Evolutionary conservation across 2,329 filamentous ascomycete genomes (phyloP).

Genomic region (Penicillium vulpinum): DNA sequence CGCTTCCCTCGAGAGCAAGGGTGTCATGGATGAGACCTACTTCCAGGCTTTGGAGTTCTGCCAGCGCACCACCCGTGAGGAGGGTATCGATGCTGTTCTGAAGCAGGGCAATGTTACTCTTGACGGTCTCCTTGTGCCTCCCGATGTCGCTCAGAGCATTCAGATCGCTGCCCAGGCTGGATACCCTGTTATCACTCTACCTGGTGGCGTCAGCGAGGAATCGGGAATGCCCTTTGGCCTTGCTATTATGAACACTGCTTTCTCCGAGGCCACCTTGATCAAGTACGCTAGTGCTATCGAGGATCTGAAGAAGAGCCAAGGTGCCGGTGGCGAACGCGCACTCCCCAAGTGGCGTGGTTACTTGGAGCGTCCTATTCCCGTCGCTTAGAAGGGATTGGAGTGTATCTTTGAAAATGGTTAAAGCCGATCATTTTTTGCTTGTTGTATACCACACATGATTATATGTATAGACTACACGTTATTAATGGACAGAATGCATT

Average conservation of each 20-base stretch:
- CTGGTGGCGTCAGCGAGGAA: constrained; percentile 56
- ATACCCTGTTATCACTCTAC: constrained; percentile 71
- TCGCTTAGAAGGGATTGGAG: constrained; percentile 21
- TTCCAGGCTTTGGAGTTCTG: constrained; percentile 65
- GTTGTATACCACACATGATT: constrained; percentile 9
- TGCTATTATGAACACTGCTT: constrained; percentile 62
- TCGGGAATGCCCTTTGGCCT: constrained; percentile 64
- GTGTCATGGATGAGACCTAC: constrained; percentile 65
- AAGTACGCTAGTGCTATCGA: constrained; percentile 65
- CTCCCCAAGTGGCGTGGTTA: constrained; percentile 57
- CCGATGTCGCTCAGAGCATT: constrained; percentile 66
- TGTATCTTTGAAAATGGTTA: neutral
- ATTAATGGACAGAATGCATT: constrained; percentile 3
- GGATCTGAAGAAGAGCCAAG: constrained; percentile 52
- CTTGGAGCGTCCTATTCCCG: constrained; percentile 39
- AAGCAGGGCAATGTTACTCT: constrained; percentile 48
- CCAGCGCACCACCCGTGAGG: constrained; percentile 58
- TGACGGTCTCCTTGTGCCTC: constrained; percentile 66
- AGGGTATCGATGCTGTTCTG: constrained; percentile 70
- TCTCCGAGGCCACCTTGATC: constrained; percentile 59
- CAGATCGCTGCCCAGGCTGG: constrained; percentile 74
- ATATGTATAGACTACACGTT: constrained; percentile 6
- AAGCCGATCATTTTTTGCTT: neutral
- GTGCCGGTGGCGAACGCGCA: constrained; percentile 50
- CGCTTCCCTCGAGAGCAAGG: constrained; percentile 61